Evolutionary conservation across 2,329 filamentous ascomycete species (phyloP), one percentile per base, ranked within the genome.

Genomic region (Remersonia thermophila): DNA sequence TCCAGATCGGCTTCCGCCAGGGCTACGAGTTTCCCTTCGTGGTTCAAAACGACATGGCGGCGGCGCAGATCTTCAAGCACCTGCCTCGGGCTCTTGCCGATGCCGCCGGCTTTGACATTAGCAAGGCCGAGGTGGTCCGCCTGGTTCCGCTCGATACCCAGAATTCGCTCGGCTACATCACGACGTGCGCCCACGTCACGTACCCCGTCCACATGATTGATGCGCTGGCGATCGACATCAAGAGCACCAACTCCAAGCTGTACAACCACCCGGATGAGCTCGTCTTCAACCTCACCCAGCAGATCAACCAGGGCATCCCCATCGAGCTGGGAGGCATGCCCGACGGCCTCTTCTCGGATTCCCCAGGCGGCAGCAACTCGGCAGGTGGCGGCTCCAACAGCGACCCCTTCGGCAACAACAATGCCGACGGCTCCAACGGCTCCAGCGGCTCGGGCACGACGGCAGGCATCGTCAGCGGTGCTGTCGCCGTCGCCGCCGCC

Each of bases 21-120:
- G 71, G 73, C 1, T 69, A 93, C 48, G 89, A 93, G 62, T 98
- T 91, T 57, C 63, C 71, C 7, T 94, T 93, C 53, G 82, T 96
- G 18, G 77, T 80, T 9, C 65, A 64, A 15, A 76, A 80, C 43
- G 67, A 75, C 11, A 68, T 79, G 45, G 82, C 86, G 13, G 81
- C 84, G 4, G 75, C 75, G 27, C 89, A 96, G 59, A 83, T 98
- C 51, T 93, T 95, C 63, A 62, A 73, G 36, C 82, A 74, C 46
- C 65, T 95, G 3, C 86, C 86, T 0, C 49, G 66, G 35, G 84
- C 83, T 45, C 67, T 94, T 33, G 63, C 71, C 2, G 71, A 79
- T 45, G 80, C 73, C 30, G 58, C 56, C 33, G 77, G 73, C 31
- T 63, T 93, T 31, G 51, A 58, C 2, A 33, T 42, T 10, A 51